Conservation (phyloP, 495 filamentous ascomycete genomes). For the Penicillium turbatum region DNA sequence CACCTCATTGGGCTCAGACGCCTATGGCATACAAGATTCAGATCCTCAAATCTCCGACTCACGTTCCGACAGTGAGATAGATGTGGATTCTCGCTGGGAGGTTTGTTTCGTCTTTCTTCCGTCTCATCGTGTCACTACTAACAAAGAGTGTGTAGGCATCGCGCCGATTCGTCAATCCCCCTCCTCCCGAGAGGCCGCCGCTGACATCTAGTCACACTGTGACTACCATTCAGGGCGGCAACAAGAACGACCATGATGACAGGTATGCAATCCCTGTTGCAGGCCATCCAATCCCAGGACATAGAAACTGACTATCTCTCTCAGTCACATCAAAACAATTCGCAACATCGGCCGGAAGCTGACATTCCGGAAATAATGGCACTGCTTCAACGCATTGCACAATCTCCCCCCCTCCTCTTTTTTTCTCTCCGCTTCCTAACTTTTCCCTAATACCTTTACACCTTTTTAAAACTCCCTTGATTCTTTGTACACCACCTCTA, state of each 20-base stretch:
- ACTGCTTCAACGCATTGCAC: neutral
- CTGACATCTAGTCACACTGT: conserved; percentile 35
- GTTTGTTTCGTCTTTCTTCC: conserved; percentile 21
- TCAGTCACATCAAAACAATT: conserved; percentile 36
- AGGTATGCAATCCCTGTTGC: conserved; percentile 24
- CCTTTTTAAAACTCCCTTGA: conserved; percentile 5
- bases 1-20: conserved; percentile 37
- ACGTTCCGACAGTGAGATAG: conserved; percentile 37
- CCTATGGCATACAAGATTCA: conserved; percentile 21
- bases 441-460: conserved; percentile 1
- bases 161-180: conserved; percentile 36
- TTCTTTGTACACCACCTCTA: conserved; percentile 7
- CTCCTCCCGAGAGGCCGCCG: conserved; percentile 29
- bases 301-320: conserved; percentile 1
- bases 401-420: neutral
- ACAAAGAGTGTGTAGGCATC: conserved; percentile 32
- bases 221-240: conserved; percentile 25
- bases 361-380: conserved; percentile 25
- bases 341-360: conserved; percentile 43
- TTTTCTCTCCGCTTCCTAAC: neutral
- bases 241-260: conserved; percentile 35
- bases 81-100: conserved; percentile 44
- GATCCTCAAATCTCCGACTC: conserved; percentile 27
- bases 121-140: conserved; percentile 4
- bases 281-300: neutral